Percentiles rank a stretch among this genome's conserved stretches.
phyloP scores from a whole-genome alignment of 495 filamentous ascomycete species.

The Staphylotrichum longicolle region DNA sequence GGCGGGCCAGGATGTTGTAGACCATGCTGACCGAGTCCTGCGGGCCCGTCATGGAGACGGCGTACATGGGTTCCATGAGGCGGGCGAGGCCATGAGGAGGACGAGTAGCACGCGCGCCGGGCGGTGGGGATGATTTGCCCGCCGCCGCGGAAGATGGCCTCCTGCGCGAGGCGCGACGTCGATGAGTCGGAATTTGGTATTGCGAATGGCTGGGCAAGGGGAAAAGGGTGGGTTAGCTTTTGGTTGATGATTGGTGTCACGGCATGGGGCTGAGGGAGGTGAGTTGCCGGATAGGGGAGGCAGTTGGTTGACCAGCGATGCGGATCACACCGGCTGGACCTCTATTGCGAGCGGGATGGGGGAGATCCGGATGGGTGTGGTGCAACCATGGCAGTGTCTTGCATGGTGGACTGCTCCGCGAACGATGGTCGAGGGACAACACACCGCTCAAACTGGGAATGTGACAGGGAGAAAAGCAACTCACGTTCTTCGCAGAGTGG shows the following conservation, averaged over 20 bases:
- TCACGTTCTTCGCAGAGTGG: slow-evolving; percentile 97
- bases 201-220: slow-evolving; percentile 71
- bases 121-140: slow-evolving; percentile 97
- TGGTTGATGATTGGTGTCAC: too few species aligned
- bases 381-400: neutral
- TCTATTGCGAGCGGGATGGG: neutral
- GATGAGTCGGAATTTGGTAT: slow-evolving; percentile 91
- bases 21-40: slow-evolving; percentile 83
- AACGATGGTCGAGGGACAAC: slow-evolving; percentile 9
- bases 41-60: slow-evolving; percentile 86
- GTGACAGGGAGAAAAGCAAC: slow-evolving; percentile 38
- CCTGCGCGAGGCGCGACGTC: slow-evolving; percentile 81
- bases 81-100: slow-evolving; percentile 95
- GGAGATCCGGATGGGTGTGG: slow-evolving; percentile 8
- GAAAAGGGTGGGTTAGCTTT: neutral
- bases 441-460: slow-evolving; percentile 21
- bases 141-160: slow-evolving; percentile 90
- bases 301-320: slow-evolving; percentile 2
- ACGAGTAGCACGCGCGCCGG: slow-evolving; percentile 85
- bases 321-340: neutral
- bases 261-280: neutral
- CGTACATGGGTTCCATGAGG: slow-evolving; percentile 94
- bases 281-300: slow-evolving; percentile 5
- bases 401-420: slow-evolving; percentile 9
- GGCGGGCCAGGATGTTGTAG: slow-evolving; percentile 86